Evolutionary conservation across 2,329 filamentous ascomycete species (phyloP).

Genomic region (Aspergillus terreus): DNA sequence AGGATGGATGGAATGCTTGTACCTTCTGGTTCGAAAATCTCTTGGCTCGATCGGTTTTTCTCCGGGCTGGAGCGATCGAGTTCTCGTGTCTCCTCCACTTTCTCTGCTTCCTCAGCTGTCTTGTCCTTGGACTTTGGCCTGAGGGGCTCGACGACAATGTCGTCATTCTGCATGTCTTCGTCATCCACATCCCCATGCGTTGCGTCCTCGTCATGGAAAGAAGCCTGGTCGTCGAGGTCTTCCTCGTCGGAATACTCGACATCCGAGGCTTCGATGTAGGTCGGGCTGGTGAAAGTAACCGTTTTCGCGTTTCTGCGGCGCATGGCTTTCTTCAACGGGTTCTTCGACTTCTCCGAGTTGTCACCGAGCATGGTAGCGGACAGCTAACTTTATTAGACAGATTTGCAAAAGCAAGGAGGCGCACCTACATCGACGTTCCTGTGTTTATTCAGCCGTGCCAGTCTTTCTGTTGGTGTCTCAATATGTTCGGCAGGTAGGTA

Average conservation of each 20-base stretch:
- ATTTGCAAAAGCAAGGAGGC: constrained; percentile 1
- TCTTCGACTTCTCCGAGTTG: constrained; percentile 74
- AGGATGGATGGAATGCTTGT: constrained; percentile 11
- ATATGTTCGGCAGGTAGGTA: constrained; percentile 98
- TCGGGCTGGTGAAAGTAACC: constrained; percentile 79
- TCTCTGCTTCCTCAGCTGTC: constrained; percentile 22
- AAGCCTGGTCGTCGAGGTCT: constrained; percentile 54
- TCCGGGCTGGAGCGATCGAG: constrained; percentile 33
- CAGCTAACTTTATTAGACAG: constrained; percentile 45
- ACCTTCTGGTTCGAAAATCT: constrained; percentile 55
- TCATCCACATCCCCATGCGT: constrained; percentile 36
- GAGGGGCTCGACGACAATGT: constrained; percentile 43
- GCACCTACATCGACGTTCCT: constrained; percentile 86
- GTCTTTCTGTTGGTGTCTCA: constrained; percentile 90
- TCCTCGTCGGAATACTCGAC: constrained; percentile 81
- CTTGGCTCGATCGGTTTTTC: constrained; percentile 58
- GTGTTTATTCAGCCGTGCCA: constrained; percentile 94
- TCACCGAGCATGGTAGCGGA: constrained; percentile 70
- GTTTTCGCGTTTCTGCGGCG: constrained; percentile 77
- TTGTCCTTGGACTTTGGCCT: constrained; percentile 41
- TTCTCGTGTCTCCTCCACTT: constrained; percentile 20
- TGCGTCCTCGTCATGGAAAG: constrained; percentile 46
- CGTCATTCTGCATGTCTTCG: constrained; percentile 29
- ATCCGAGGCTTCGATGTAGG: constrained; percentile 84
- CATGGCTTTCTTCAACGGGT: constrained; percentile 78